A percentile compares a stretch with the other conserved stretches of the same genome.
Evolutionary conservation across 805 yeast genomes (phyloP).

Genomic region (Candida yuanshanica): DNA sequence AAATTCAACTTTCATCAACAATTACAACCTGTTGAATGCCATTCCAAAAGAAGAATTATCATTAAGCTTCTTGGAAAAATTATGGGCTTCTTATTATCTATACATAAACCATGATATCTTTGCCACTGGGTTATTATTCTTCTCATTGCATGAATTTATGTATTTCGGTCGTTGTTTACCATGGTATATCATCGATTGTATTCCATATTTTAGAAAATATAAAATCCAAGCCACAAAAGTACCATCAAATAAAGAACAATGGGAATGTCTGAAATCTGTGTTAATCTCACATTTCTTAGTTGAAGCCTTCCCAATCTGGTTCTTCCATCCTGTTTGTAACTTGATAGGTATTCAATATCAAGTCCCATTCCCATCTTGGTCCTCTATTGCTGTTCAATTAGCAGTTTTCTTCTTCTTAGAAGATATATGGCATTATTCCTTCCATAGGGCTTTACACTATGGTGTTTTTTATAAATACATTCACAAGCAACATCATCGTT

Average conservation of each 20-base stretch:
- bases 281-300: constrained; percentile 83
- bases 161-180: constrained; percentile 92
- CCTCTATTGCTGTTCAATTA: constrained; percentile 59
- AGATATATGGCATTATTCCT: constrained; percentile 97
- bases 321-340: constrained; percentile 89
- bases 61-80: constrained; percentile 43
- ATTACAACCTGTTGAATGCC: constrained; percentile 2
- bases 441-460: constrained; percentile 85
- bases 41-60: constrained; percentile 2
- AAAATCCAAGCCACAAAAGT: constrained; percentile 85
- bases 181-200: constrained; percentile 81
- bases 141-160: constrained; percentile 77
- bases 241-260: constrained; percentile 78
- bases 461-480: constrained; percentile 87
- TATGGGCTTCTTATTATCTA: constrained; percentile 88
- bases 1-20: constrained; percentile 6
- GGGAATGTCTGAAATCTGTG: constrained; percentile 87
- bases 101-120: constrained; percentile 82
- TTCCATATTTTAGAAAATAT: constrained; percentile 79
- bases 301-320: constrained; percentile 96
- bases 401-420: constrained; percentile 77
- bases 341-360: constrained; percentile 67
- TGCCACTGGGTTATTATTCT: constrained; percentile 87
- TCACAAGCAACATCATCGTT: constrained; percentile 96
- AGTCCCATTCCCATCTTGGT: constrained; percentile 79